A percentile compares a stretch with the other conserved stretches of the same genome.
These are phyloP conservation scores for Penicillium sp. DNA, from an alignment of 2,329 filamentous ascomycete genomes.

Conservation along the genomic window DNA sequence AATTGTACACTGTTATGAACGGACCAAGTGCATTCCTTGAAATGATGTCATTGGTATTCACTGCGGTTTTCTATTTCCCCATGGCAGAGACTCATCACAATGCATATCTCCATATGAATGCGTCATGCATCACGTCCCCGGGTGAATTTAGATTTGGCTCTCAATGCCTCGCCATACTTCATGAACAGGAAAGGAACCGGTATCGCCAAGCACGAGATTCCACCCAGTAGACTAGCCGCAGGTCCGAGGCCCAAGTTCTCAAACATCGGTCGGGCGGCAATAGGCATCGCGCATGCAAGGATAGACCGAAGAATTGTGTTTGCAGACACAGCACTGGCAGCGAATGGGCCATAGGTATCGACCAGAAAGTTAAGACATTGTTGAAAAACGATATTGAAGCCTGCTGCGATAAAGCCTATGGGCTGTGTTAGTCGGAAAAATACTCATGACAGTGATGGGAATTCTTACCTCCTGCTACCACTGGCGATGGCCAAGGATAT, in stretches of 20 bases:
- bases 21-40: too few species aligned
- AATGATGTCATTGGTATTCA: background rate
- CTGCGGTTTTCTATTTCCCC: too few species aligned
- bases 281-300: conserved; percentile 39
- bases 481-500: conserved; percentile 2
- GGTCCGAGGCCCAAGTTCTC: conserved; percentile 43
- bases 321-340: conserved; percentile 44
- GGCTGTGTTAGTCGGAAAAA: background rate
- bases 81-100: too few species aligned
- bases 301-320: conserved; percentile 48
- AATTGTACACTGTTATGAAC: background rate
- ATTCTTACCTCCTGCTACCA: conserved; percentile 7
- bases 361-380: conserved; percentile 51
- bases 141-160: conserved; percentile 47
- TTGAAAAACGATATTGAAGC: conserved; percentile 50
- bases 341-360: conserved; percentile 42
- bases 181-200: conserved; percentile 50
- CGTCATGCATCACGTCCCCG: background rate
- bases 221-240: conserved; percentile 44
- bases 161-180: conserved; percentile 40
- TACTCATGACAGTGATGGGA: background rate
- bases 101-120: background rate
- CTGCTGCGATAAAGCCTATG: conserved; percentile 44
- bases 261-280: conserved; percentile 45
- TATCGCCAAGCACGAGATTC: conserved; percentile 39